Evolutionary conservation across 2,329 filamentous ascomycete species (phyloP), one percentile per base, ranked within the genome.

Genomic region (Colletotrichum plurivorum): DNA sequence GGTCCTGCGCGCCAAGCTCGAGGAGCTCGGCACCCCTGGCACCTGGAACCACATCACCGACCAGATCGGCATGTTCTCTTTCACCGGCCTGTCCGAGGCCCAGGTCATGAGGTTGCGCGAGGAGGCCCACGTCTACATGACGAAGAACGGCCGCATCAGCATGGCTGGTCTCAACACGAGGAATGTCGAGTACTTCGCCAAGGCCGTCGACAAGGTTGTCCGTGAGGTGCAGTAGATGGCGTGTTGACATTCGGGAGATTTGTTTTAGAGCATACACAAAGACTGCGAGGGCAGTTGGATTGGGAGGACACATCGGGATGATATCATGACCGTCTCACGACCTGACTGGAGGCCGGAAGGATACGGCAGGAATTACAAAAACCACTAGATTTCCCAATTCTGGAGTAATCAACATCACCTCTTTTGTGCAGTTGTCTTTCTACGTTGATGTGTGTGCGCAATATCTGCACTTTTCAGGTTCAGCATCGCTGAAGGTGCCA

Each of bases 21-120:
- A 98, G 83, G 89, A 91, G 77, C 88, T 95, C 69, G 90, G 89
- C 36, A 98, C 96, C 0, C 95, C 95, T 0, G 95, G 95, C 39
- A 92, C 89, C 15, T 99, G 96, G 96, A 94, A 95, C 78, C 96
- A 99, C 83, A 97, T 99, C 79, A 98, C 95, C 16, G 93, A 97
- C 76, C 96, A 99, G 87, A 99, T 99, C 78, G 96, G 96, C 84
- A 99, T 99, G 96, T 99, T 99, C 84, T 95, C 92, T 80, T 99
- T 97, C 81, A 97, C 94, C 1, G 94, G 94, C 13, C 82, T 97
- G 78, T 88, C 80, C 13, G 92, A 94, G 83, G 78, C 88, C 71
- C 93, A 96, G 79, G 93, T 95, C 8, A 74, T 88, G 74, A 90
- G 89, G 82, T 83, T 96, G 71, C 87, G 91, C 60, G 85, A 89